Evolutionary conservation across 352 stramenopile genomes (phyloP).

Genomic region (Elongisporangium prolatum): DNA sequence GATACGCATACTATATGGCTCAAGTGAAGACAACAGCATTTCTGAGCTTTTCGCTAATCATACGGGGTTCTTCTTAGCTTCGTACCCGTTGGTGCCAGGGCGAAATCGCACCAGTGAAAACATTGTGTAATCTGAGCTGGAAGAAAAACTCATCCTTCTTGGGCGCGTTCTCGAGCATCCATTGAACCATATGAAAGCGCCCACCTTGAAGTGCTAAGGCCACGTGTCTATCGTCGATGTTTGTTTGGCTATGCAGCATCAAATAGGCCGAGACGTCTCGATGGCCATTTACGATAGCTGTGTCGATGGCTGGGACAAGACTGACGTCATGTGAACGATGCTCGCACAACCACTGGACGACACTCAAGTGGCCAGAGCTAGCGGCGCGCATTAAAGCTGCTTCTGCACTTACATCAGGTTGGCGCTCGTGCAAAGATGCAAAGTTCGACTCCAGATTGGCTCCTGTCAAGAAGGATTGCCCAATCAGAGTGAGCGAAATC

Average conservation of each 20-base stretch:
- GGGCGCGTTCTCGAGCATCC: neutral
- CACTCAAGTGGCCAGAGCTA: constrained; percentile 23
- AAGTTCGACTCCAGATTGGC: too few species aligned
- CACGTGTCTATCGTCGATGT: neutral
- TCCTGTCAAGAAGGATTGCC: too few species aligned
- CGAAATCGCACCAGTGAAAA: neutral
- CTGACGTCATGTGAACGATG: constrained; percentile 11
- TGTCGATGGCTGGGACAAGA: constrained; percentile 30
- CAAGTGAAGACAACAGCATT: too few species aligned
- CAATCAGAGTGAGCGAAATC: too few species aligned
- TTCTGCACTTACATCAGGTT: constrained; percentile 7
- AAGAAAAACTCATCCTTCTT: neutral
- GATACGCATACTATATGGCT: too few species aligned
- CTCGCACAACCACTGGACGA: constrained; percentile 14
- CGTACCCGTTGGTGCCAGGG: neutral
- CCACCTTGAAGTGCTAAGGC: neutral
- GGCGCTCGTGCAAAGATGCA: constrained; percentile 6
- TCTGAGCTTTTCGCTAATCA: too few species aligned
- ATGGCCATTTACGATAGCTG: constrained; percentile 64
- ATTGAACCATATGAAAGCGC: neutral
- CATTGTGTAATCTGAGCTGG: neutral
- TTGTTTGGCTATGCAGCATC: neutral
- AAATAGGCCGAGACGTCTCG: constrained; percentile 48
- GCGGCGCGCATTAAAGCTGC: constrained; percentile 13
- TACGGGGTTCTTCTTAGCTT: too few species aligned